phyloP scores from a whole-genome alignment of 306 rosid species.

The Heteromeles arbutifolia region DNA sequence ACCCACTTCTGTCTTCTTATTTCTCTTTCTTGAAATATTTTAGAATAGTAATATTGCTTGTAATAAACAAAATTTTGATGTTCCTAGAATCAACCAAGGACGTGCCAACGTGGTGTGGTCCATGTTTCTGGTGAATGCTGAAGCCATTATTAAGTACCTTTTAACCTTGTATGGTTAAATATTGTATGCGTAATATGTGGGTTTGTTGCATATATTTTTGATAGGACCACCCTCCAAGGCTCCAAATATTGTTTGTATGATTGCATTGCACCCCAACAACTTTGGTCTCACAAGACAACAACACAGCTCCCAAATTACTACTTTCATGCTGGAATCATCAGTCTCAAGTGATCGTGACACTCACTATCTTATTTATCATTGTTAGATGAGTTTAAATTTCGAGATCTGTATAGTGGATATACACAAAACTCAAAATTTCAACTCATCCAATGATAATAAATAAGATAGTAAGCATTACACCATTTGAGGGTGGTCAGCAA shows the following conservation, averaged over 20 bases:
- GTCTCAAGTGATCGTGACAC: too few species aligned
- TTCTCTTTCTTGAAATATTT: too few species aligned
- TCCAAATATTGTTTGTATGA: not conserved
- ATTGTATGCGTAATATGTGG: not conserved
- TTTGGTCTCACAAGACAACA: not conserved
- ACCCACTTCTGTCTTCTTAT: too few species aligned
- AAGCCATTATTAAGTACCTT: not conserved
- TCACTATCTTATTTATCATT: too few species aligned
- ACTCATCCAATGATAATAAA: too few species aligned
- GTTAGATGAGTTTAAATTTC: too few species aligned
- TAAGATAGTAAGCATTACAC: too few species aligned
- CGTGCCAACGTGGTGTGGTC: not conserved
- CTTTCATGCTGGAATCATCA: too few species aligned
- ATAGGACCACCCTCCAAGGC: not conserved
- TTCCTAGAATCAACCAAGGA: not conserved
- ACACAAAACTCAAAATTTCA: too few species aligned
- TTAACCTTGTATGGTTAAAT: not conserved
- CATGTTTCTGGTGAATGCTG: slow-evolving; percentile 4
- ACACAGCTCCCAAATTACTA: not conserved
- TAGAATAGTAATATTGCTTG: too few species aligned
- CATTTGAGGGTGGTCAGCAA: too few species aligned
- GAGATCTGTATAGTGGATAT: too few species aligned
- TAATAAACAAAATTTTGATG: not conserved
- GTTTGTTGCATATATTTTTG: not conserved
- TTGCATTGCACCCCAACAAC: not conserved